Evolutionary conservation across 768 basidiomycete species (phyloP).

Genomic region (Stropharia rugosoannulata): DNA sequence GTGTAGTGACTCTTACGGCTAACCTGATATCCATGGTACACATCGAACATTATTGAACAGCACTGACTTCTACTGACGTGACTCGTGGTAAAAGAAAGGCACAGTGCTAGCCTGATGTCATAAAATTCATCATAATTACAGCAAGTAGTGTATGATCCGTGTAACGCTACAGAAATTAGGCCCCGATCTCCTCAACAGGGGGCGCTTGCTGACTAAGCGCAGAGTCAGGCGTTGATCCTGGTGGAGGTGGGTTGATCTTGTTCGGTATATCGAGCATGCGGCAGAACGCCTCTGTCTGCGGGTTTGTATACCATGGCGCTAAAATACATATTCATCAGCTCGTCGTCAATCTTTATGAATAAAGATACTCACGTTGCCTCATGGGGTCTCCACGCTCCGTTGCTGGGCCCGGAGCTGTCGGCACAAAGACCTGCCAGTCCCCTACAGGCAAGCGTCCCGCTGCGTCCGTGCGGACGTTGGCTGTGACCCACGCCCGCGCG

Average conservation of each 20-base stretch:
- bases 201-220: too few species aligned
- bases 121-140: too few species aligned
- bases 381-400: slow-evolving; percentile 30
- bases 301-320: slow-evolving; percentile 83
- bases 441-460: slow-evolving; percentile 39
- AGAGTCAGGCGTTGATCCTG: too few species aligned
- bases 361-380: slow-evolving; percentile 35
- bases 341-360: slow-evolving; percentile 10
- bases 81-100: too few species aligned
- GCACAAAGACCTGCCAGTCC: slow-evolving; percentile 65
- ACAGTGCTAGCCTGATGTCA: too few species aligned
- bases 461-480: slow-evolving; percentile 45
- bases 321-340: slow-evolving; percentile 19
- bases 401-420: slow-evolving; percentile 60
- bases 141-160: too few species aligned
- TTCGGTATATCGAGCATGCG: slow-evolving; percentile 77
- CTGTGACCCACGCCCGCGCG: slow-evolving; percentile 67
- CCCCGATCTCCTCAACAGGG: too few species aligned
- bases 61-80: too few species aligned
- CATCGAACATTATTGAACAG: too few species aligned
- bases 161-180: too few species aligned
- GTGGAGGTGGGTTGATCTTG: slow-evolving; percentile 41
- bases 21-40: too few species aligned
- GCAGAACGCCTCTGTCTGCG: slow-evolving; percentile 88
- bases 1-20: neutral